Base-by-base conservation (phyloP, 495 filamentous ascomycete genomes). In the Penicillium arizonense region DNA sequence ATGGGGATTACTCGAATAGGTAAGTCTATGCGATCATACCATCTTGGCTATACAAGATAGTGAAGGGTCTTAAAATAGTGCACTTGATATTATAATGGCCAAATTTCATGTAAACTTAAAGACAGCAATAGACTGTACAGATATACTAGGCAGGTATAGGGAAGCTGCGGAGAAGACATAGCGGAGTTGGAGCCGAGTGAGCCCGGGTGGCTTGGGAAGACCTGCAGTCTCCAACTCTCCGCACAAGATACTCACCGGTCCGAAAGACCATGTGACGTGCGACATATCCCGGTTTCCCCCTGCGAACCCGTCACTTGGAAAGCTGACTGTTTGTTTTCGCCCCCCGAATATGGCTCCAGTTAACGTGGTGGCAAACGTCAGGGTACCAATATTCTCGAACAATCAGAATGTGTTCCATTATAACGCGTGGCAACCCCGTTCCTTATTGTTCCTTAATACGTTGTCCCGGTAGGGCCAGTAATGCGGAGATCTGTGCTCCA, bases 401-500 rank as follows among this genome's bases (percentile, higher is more conserved):
- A 36, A 47, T 38, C 36, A 37, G 6, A 37, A 23, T 7, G 2
- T 16, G 44, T 20, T 16, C 33, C 21, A 28, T 13, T 21, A 5
- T 39, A 30, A 47, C 33, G 20, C 33, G 28, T 30, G 7, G 28
- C 28, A 6, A 30, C 2, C 28, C 28, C 28, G 28, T 30, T 30
- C 28, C 8, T 30, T 30, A 7, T 8, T 7, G 28, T 30, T 7
- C 28, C 28, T 30, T 30, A 30, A 2, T 24, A 30, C 3, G 28
- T 8, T 9, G 8, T 30, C 28, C 28, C 8, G 32, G 32, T 24
- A 13, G 11, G 33, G 14, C 9, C n/a, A 33, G 30, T 38, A 44
- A 46, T 61, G 55, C 47, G 58, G 55, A 61, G 58, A 52, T 47
- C 37, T 18, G 39, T 39, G 35, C 16, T 39, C 44, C 30, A 46